These are phyloP conservation scores for Cicer pinnatifidum DNA, from an alignment of 306 rosid genomes.

Conservation along the genomic window DNA sequence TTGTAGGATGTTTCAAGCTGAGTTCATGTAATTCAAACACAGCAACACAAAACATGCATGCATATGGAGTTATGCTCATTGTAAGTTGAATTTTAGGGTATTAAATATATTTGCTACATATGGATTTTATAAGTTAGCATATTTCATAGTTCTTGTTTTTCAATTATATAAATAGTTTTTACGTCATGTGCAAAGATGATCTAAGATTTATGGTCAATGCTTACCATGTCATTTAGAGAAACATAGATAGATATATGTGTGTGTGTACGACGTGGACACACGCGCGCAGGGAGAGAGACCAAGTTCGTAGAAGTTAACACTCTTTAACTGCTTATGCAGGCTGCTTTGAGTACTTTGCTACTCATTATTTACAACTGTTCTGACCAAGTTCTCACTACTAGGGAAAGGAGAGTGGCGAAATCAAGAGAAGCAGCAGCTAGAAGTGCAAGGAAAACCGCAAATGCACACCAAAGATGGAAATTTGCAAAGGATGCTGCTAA, in stretches of 20 bases:
- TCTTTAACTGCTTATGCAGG: slow-evolving; percentile 76
- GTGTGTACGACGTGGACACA: background rate
- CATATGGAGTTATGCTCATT: slow-evolving; percentile 84
- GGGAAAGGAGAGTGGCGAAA: slow-evolving; percentile 80
- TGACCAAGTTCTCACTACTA: slow-evolving; percentile 89
- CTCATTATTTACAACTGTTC: slow-evolving; percentile 96
- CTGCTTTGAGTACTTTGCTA: slow-evolving; percentile 83
- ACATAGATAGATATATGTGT: background rate
- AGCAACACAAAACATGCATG: slow-evolving; percentile 73
- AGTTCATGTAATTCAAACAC: slow-evolving; percentile 81
- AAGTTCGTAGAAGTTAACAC: slow-evolving; percentile 48
- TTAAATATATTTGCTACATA: slow-evolving; percentile 23
- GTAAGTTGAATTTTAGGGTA: slow-evolving; percentile 59
- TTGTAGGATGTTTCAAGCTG: slow-evolving; percentile 89
- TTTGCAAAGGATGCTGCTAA: slow-evolving; percentile 80
- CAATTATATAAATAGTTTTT: slow-evolving; percentile 3
- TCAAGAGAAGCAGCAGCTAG: slow-evolving; percentile 93
- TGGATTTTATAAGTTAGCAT: slow-evolving; percentile 7
- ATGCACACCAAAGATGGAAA: slow-evolving; percentile 83
- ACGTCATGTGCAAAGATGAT: slow-evolving; percentile 27
- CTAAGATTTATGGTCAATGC: slow-evolving; percentile 26
- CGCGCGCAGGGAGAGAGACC: background rate
- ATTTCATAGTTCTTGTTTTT: slow-evolving; percentile 17
- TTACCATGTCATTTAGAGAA: slow-evolving; percentile 7
- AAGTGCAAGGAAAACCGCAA: slow-evolving; percentile 75